These are phyloP conservation scores for Entomophthora muscae DNA, from an alignment of 371 early-diverging fungal genomes.

Conservation along the genomic window DNA sequence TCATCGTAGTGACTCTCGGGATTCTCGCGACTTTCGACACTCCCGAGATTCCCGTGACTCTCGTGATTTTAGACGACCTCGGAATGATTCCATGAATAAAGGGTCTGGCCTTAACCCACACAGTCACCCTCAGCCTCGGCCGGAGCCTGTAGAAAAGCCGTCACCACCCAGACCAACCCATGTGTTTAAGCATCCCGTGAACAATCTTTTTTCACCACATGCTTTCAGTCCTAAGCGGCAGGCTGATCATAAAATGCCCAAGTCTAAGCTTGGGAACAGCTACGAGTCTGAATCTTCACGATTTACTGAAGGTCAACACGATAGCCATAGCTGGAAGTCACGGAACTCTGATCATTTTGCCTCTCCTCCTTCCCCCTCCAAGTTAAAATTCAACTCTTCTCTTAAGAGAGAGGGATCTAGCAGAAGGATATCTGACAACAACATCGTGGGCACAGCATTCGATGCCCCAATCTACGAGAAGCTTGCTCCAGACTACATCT, in stretches of 20 bases:
- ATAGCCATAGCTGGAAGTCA: no score
- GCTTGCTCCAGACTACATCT: not conserved
- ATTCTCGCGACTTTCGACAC: no score
- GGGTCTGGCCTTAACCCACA: not conserved
- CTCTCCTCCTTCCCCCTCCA: not conserved
- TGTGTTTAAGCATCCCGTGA: not conserved
- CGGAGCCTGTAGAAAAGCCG: not conserved
- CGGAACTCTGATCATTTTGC: no score
- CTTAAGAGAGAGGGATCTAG: not conserved
- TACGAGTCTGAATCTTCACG: not conserved
- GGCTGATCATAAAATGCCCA: not conserved
- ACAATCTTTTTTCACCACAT: not conserved
- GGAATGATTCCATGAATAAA: not conserved
- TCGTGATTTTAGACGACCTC: not conserved
- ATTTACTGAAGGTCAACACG: no score
- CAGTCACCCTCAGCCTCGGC: not conserved
- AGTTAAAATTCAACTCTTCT: not conserved
- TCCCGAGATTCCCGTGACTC: no score
- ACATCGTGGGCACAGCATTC: not conserved
- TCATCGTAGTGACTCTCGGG: no score
- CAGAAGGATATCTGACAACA: not conserved
- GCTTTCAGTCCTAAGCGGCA: not conserved
- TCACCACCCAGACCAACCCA: not conserved
- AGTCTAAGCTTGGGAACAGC: not conserved
- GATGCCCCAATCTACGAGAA: not conserved